Evolutionary conservation across 2,329 filamentous ascomycete species (phyloP).

Genomic region (Coniosporium tulheliwenetii): DNA sequence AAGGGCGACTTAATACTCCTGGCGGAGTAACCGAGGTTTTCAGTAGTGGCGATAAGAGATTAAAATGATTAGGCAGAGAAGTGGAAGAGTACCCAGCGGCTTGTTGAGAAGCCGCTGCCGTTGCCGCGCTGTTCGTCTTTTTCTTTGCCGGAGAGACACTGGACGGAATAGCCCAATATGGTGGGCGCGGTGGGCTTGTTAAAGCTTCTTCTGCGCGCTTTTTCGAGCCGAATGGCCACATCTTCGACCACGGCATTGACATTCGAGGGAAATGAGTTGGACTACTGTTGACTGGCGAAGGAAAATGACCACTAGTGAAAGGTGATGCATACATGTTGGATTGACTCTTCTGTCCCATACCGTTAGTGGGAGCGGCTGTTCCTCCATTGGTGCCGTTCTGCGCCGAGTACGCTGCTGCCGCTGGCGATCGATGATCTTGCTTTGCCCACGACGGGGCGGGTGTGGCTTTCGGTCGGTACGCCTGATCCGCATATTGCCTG

Average conservation of each 20-base stretch:
- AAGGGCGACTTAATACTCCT: too few relatives aligned
- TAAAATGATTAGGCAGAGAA: too few relatives aligned
- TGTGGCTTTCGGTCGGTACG: neutral
- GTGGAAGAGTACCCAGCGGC: neutral
- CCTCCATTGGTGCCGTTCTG: too few relatives aligned
- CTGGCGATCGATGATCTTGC: too few relatives aligned
- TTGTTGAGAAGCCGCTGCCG: neutral
- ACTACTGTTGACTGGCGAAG: neutral
- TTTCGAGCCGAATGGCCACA: constrained; percentile 1
- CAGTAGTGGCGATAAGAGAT: too few relatives aligned
- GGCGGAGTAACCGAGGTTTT: too few relatives aligned
- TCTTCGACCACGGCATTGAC: neutral
- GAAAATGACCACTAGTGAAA: neutral
- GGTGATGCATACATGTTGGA: constrained; percentile 1
- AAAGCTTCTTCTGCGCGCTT: neutral
- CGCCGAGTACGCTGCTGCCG: too few relatives aligned
- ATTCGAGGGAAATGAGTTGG: neutral
- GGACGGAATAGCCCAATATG: constrained; percentile 6
- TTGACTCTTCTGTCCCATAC: neutral
- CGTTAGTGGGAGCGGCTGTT: neutral
- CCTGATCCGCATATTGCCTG: too few relatives aligned
- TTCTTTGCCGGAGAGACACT: constrained; percentile 3
- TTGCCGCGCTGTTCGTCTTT: neutral
- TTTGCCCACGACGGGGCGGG: neutral
- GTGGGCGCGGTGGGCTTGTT: neutral